These are phyloP conservation scores for Chaetomium olivaceum DNA, from an alignment of 2,329 filamentous ascomycete genomes.

Conservation along the genomic window DNA sequence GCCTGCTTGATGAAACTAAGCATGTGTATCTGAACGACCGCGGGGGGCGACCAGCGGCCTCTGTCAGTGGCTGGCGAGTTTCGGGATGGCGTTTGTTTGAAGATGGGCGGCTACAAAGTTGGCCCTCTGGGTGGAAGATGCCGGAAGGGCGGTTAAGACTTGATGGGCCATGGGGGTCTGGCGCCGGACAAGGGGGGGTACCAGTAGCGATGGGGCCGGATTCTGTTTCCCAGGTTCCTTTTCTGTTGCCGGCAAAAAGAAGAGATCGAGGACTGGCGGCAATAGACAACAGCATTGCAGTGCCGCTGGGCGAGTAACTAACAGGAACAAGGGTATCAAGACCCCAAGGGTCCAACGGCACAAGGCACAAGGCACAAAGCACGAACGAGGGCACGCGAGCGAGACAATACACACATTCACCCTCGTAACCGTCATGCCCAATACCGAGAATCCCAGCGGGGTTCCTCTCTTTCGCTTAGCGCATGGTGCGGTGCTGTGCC, in stretches of 20 bases:
- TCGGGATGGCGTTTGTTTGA: slow-evolving; percentile 51
- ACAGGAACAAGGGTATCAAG: neutral
- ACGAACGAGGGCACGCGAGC: neutral
- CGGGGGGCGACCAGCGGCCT: slow-evolving; percentile 43
- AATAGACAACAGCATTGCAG: neutral
- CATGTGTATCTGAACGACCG: slow-evolving; percentile 51
- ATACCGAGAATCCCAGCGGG: slow-evolving; percentile 4
- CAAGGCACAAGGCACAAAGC: no score
- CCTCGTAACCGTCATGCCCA: slow-evolving; percentile 14
- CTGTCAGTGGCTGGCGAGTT: slow-evolving; percentile 53
- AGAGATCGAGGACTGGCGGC: slow-evolving; percentile 10
- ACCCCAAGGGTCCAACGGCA: no score
- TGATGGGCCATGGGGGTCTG: slow-evolving; percentile 28
- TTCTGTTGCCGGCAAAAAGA: slow-evolving; percentile 11
- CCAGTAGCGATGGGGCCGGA: slow-evolving; percentile 5
- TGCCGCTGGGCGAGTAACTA: neutral
- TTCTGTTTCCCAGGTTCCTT: neutral
- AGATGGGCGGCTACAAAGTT: slow-evolving; percentile 48
- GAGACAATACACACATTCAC: slow-evolving; percentile 7
- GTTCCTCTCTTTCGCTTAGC: slow-evolving; percentile 20
- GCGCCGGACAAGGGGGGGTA: slow-evolving; percentile 17
- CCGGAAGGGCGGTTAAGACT: slow-evolving; percentile 42
- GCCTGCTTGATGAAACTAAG: slow-evolving; percentile 51
- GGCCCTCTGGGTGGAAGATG: slow-evolving; percentile 32
- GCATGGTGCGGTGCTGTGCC: slow-evolving; percentile 28